Base-by-base conservation (phyloP, 1,284 basidiomycete genomes). In the Blastosporella zonata region DNA sequence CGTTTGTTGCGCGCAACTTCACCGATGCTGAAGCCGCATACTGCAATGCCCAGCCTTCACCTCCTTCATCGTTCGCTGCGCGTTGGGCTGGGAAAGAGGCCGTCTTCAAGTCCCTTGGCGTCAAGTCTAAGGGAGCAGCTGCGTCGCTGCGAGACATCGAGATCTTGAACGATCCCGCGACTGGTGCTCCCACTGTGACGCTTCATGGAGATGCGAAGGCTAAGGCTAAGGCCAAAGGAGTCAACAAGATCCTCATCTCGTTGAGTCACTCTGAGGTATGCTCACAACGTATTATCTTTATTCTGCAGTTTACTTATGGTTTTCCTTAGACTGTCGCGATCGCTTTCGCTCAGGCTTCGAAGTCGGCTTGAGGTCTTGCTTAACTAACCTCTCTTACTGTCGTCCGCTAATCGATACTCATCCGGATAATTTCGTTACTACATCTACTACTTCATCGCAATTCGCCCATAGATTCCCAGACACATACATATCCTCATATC, bases 71-170 rank as follows among this genome's bases (percentile, higher is more conserved):
- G 7, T 95, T 97, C 65, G 94, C 95, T 31, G 95, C 91, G 44
- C 89, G 95, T 56, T 99, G 97, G 94, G 91, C 85, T 40, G 95
- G 93, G 42, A 99, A 98, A 70, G 97, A 99, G 69, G 96, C 95
- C 9, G 90, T 95, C 45, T 97, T 99, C 85, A 99, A 99, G 74
- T 90, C 93, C n/a, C 80, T 99, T 12, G 90, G 91, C 27, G 87
- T 95, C 34, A 74, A 84, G 17, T 94, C 91, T 4, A 90, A 94
- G 69, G 97, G 97, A 35, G 93, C 94, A 5, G 91, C 82, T 12
- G 93, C 96, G 13, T 77, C 89, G 21, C 87, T 99, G 87, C 93
- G 90, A 70, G 95, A 98, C 56, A 97, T 99, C 58, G 97, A 98
- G 71, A 96, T 99, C 59, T 73, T 96, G 53, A 84, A 90, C 35